Percentiles rank a stretch among this genome's conserved stretches.
These are phyloP conservation scores for Euptelea pleiosperma DNA, from an alignment of 164 flowering plant species.

Conservation along the genomic window DNA sequence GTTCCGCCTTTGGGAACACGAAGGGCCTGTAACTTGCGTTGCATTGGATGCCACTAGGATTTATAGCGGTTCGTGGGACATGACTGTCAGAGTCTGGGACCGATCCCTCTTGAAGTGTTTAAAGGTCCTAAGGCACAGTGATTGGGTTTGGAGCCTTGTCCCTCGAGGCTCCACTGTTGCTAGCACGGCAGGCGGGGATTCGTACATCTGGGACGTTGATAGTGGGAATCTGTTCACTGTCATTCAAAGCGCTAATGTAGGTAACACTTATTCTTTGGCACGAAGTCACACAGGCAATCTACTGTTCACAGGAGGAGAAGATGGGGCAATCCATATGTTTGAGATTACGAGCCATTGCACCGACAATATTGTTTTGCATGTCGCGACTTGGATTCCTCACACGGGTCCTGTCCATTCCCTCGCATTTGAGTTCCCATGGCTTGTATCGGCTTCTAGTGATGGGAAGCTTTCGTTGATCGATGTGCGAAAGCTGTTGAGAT, in stretches of 20 bases:
- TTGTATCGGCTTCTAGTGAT: slow-evolving; percentile 85
- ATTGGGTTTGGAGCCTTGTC: slow-evolving; percentile 80
- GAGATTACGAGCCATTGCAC: slow-evolving; percentile 33
- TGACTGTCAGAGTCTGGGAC: slow-evolving; percentile 90
- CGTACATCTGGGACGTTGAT: slow-evolving; percentile 69
- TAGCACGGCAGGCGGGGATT: slow-evolving; percentile 70
- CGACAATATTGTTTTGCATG: slow-evolving; percentile 19
- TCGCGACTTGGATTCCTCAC: slow-evolving; percentile 84
- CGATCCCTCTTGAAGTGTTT: slow-evolving; percentile 54
- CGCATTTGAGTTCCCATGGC: slow-evolving; percentile 96
- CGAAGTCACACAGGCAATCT: slow-evolving; percentile 70
- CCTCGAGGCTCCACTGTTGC: slow-evolving; percentile 68
- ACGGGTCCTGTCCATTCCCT: slow-evolving; percentile 69
- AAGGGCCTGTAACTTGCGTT: slow-evolving; percentile 80
- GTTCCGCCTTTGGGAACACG: slow-evolving; percentile 80
- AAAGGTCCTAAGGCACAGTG: slow-evolving; percentile 64
- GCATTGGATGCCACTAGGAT: slow-evolving; percentile 67
- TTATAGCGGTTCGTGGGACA: slow-evolving; percentile 99
- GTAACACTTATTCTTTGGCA: slow-evolving; percentile 60
- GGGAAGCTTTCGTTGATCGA: slow-evolving; percentile 79
- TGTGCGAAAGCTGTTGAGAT: slow-evolving; percentile 64
- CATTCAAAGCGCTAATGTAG: slow-evolving; percentile 50
- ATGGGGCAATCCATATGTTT: slow-evolving; percentile 85
- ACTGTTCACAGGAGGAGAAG: slow-evolving; percentile 92
- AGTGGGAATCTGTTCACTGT: slow-evolving; percentile 37